phyloP scores from a whole-genome alignment of 345 rosid species.

The Zanthoxylum bungeanum region DNA sequence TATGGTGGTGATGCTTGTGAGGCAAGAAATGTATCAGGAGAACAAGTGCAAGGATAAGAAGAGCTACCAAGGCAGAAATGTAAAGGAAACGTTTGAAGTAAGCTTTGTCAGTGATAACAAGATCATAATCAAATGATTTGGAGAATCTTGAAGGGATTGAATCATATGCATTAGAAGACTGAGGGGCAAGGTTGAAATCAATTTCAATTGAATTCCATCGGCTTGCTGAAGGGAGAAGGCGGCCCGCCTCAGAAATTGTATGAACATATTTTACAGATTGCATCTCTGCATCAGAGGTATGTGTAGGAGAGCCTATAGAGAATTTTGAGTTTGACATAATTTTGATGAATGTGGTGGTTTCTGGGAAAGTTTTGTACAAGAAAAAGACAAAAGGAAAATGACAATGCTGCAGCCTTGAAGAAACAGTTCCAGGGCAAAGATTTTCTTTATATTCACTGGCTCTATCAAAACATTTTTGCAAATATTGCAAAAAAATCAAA shows the following conservation, averaged over 20 bases:
- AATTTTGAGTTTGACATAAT: conserved; percentile 11
- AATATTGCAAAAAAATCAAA: not conserved
- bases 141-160: conserved; percentile 46
- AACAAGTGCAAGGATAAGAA: conserved; percentile 24
- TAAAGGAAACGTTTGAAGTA: conserved; percentile 42
- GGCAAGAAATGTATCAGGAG: conserved; percentile 37
- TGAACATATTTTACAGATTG: conserved; percentile 30
- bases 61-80: conserved; percentile 19
- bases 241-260: conserved; percentile 32
- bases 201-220: conserved; percentile 44
- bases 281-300: conserved; percentile 11
- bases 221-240: conserved; percentile 48
- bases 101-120: conserved; percentile 39
- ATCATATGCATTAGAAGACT: conserved; percentile 27
- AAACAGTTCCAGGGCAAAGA: not conserved
- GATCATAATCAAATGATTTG: conserved; percentile 44
- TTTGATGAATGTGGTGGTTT: conserved; percentile 8
- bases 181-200: conserved; percentile 24
- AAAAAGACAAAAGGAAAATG: not conserved
- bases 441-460: not conserved
- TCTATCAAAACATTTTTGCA: not conserved
- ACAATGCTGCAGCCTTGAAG: not conserved
- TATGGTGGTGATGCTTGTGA: conserved; percentile 29
- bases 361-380: not conserved
- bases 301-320: conserved; percentile 5